These are phyloP conservation scores for Fusarium sp. DNA, from an alignment of 2,329 filamentous ascomycete genomes.

Conservation along the genomic window DNA sequence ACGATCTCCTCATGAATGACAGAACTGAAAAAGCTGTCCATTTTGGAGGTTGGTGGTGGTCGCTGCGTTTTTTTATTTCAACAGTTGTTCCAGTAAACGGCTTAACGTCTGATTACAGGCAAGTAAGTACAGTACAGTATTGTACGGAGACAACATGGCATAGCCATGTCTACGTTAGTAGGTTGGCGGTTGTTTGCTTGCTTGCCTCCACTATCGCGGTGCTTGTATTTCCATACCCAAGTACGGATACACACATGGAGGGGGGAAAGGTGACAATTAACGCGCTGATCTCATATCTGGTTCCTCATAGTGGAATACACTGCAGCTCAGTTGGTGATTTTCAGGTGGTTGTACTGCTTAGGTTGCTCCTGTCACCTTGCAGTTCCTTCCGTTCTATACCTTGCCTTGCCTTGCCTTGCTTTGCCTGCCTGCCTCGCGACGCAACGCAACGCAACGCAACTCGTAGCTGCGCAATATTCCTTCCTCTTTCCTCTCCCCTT, in stretches of 20 bases:
- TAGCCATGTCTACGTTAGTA: neutral
- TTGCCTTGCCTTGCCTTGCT: conserved; percentile 2
- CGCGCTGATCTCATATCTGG: conserved; percentile 41
- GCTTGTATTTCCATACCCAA: neutral
- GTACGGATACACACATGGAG: neutral
- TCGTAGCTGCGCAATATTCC: conserved; percentile 21
- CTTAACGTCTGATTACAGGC: conserved; percentile 18
- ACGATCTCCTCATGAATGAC: conserved; percentile 37
- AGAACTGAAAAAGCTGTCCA: conserved; percentile 20
- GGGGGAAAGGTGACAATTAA: conserved; percentile 10
- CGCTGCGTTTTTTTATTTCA: conserved; percentile 11
- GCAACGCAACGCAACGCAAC: neutral
- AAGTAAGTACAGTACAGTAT: neutral
- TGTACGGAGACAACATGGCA: neutral
- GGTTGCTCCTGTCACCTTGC: conserved; percentile 3
- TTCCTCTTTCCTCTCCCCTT: conserved; percentile 34
- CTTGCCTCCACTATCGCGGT: neutral
- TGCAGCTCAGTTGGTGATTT: conserved; percentile 30
- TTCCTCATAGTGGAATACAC: conserved; percentile 16
- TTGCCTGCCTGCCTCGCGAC: conserved; percentile 3
- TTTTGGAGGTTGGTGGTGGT: conserved; percentile 12
- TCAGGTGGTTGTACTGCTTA: conserved; percentile 30
- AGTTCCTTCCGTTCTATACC: conserved; percentile 16
- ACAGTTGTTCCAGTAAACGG: neutral
- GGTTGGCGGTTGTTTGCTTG: neutral